phyloP scores from a whole-genome alignment of 2,329 filamentous ascomycete genomes.

The Rhytidhysteron rufulum region DNA sequence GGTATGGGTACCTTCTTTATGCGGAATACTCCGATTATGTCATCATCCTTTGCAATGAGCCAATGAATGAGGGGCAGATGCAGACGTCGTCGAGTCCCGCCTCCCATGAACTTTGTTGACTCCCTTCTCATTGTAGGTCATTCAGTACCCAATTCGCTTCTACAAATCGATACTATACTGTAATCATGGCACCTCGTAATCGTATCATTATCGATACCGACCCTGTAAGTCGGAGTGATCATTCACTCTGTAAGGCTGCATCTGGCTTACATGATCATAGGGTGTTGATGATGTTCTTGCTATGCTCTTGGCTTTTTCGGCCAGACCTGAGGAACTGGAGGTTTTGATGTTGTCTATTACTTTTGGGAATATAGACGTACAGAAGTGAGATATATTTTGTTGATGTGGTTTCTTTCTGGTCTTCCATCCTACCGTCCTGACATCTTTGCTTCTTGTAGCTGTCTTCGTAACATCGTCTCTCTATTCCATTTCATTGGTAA shows the following conservation, averaged over 20 bases:
- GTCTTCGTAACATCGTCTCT: constrained; percentile 81
- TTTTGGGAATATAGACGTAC: constrained; percentile 87
- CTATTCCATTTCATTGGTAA: constrained; percentile 90
- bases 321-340: constrained; percentile 79
- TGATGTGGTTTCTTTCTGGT: neutral
- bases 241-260: neutral
- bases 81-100: too few relatives aligned
- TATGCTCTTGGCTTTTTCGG: constrained; percentile 79
- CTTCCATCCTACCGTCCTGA: constrained; percentile 1
- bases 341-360: constrained; percentile 82
- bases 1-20: too few relatives aligned
- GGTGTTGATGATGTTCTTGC: constrained; percentile 91
- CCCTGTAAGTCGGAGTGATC: constrained; percentile 55
- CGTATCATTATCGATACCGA: constrained; percentile 95
- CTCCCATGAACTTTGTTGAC: neutral
- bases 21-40: neutral
- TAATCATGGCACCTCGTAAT: constrained; percentile 38
- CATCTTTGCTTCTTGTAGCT: constrained; percentile 48
- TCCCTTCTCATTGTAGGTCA: neutral
- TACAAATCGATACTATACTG: neutral
- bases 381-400: constrained; percentile 65
- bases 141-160: neutral
- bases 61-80: too few relatives aligned
- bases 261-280: constrained; percentile 20
- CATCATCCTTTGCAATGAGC: too few relatives aligned